Evolutionary conservation across 2,329 filamentous ascomycete genomes (phyloP), one percentile per base, ranked within the genome.

Genomic region (Trichophyton verrucosum): DNA sequence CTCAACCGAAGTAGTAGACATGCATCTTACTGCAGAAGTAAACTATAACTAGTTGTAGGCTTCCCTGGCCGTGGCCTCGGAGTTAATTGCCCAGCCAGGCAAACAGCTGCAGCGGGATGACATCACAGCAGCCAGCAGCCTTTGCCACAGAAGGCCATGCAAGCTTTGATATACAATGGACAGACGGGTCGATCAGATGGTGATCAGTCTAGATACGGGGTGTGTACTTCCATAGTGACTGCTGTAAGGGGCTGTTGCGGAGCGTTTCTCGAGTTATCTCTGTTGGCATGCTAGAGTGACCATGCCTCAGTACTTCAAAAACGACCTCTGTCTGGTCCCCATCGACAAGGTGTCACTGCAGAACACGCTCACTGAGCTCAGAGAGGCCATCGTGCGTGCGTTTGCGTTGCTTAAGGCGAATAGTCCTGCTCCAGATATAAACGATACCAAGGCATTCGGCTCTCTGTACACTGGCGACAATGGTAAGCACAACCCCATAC

Each of bases 401-500:
- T 63, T 70, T 15, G 61, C 65, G 22, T 51, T 70, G 11, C 62
- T 75, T 13, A 66, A 67, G 17, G 46, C 62, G n/a, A 66, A 66
- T 11, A 65, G 63, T 30, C 63, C 65, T 36, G 60, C 67, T 7
- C 67, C 66, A 27, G 65, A 65, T 11, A 65, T 67, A 59, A 66
- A 68, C 62, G 66, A 65, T 4, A 51, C 60, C 9, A 65, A 64
- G 53, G 60, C 47, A 4, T 63, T 64, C 59, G 73, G 66, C 46
- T 64, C 71, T 53, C 64, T 73, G 17, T 74, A 73, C 42, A 66
- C 65, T 42, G 69, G 68, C 30, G 66, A 68, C 63, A 66, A 68
- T 62, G 72, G 72, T 74, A 73, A 20, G 27, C 38, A 55, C 17
- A 22, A 5, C 24, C 46, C 13, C 46, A 4, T 22, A 24, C 3